Conservation (phyloP, 345 rosid genomes). For the Hypericum androsaemum region DNA sequence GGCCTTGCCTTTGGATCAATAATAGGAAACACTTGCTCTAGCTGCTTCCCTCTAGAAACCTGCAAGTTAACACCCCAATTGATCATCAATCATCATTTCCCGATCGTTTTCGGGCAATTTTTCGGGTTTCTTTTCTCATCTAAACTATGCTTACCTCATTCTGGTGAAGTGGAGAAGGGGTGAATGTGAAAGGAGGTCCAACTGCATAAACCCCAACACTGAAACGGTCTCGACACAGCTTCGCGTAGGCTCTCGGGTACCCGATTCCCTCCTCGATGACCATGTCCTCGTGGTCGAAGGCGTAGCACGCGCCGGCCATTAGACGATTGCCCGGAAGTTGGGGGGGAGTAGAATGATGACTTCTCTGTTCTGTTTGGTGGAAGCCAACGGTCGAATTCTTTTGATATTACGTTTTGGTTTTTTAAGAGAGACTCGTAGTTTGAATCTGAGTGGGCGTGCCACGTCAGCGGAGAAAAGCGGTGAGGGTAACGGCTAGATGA, state of each 20-base stretch:
- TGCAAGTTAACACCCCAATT: slow-evolving; percentile 18
- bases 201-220: slow-evolving; percentile 23
- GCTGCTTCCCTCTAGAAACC: slow-evolving; percentile 39
- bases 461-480: slow-evolving; percentile 5
- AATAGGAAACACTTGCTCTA: slow-evolving; percentile 55
- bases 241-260: slow-evolving; percentile 68
- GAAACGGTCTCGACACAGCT: slow-evolving; percentile 44
- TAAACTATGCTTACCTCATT: slow-evolving; percentile 34
- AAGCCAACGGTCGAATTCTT: slow-evolving; percentile 20
- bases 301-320: slow-evolving; percentile 29
- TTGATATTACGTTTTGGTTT: not conserved
- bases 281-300: slow-evolving; percentile 47
- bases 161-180: slow-evolving; percentile 45
- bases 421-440: not conserved
- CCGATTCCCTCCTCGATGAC: slow-evolving; percentile 57
- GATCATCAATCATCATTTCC: not conserved
- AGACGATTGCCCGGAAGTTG: not conserved
- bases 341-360: not conserved
- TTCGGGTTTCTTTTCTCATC: not conserved
- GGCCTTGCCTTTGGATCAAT: slow-evolving; percentile 61
- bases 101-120: not conserved
- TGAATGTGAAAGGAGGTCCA: slow-evolving; percentile 78
- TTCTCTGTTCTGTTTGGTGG: not conserved
- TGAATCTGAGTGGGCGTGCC: slow-evolving; percentile 16
- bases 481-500: slow-evolving; percentile 14